A percentile compares a stretch with the other conserved stretches of the same genome.
phyloP scores from a whole-genome alignment of 2,329 filamentous ascomycete species.

The Aspergillus alliaceus region DNA sequence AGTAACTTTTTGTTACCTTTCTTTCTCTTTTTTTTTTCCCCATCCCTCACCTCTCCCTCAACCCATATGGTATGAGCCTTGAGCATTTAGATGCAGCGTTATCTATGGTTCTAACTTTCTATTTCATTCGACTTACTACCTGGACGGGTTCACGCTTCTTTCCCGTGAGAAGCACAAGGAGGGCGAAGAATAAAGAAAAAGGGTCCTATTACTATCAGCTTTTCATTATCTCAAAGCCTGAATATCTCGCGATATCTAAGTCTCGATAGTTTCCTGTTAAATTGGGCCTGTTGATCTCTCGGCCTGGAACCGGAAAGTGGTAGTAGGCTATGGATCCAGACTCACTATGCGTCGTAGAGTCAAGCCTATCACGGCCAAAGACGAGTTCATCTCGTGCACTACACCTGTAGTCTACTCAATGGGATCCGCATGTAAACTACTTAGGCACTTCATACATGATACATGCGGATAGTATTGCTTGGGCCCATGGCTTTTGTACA shows the following conservation, averaged over 20 bases:
- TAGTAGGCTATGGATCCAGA: slow-evolving; percentile 8
- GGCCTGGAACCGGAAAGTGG: slow-evolving; percentile 12
- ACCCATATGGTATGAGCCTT: too few relatives aligned
- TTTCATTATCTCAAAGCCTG: background rate
- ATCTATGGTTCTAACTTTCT: too few relatives aligned
- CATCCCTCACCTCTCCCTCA: too few relatives aligned
- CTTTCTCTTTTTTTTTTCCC: background rate
- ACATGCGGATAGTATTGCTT: background rate
- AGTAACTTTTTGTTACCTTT: background rate
- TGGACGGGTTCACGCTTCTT: too few relatives aligned
- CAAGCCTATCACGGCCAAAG: too few relatives aligned
- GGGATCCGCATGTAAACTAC: background rate
- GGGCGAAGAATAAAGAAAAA: background rate
- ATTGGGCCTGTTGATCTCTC: slow-evolving; percentile 19
- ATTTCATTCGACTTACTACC: too few relatives aligned
- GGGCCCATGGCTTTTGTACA: background rate
- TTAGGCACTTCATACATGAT: background rate
- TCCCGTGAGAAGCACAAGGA: too few relatives aligned
- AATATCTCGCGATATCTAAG: slow-evolving; percentile 7
- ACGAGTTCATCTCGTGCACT: slow-evolving; percentile 11
- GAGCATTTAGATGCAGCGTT: too few relatives aligned
- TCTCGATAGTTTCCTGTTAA: slow-evolving; percentile 10
- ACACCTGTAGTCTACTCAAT: slow-evolving; percentile 14
- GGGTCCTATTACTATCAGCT: background rate
- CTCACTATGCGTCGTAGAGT: too few relatives aligned